Evolutionary conservation across 2,329 filamentous ascomycete genomes (phyloP).

Genomic region (Cercospora berteroae): DNA sequence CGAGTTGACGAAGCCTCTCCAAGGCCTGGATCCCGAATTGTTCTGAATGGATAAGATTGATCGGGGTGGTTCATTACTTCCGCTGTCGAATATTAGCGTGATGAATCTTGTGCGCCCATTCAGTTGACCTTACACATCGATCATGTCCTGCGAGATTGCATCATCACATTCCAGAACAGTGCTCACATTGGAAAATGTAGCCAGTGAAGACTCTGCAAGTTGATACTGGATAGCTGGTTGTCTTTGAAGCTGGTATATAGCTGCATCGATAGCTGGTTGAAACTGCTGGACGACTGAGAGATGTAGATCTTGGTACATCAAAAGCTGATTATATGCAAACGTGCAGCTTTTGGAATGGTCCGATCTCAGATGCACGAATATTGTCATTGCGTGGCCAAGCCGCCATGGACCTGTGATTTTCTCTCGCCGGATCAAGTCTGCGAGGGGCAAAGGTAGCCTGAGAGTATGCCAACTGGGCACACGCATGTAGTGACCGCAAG

Average conservation of each 20-base stretch:
- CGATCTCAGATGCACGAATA: background rate
- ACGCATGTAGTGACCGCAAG: background rate
- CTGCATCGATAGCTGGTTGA: background rate
- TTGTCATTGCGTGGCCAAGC: background rate
- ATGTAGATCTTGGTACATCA: background rate
- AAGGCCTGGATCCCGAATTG: background rate
- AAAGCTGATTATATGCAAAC: background rate
- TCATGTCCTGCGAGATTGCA: background rate
- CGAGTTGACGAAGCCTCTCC: background rate
- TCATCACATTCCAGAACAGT: background rate
- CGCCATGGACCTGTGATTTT: background rate
- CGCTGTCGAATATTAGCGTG: background rate
- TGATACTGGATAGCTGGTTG: background rate
- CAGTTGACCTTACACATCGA: background rate
- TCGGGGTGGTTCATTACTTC: background rate
- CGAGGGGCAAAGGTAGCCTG: background rate
- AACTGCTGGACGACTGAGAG: background rate
- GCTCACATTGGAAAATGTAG: background rate
- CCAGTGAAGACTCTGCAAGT: background rate
- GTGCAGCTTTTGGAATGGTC: background rate
- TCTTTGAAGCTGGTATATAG: background rate
- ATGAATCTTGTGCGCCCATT: background rate
- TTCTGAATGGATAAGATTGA: background rate
- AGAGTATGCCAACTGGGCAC: background rate
- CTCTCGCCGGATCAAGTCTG: background rate